phyloP scores from a whole-genome alignment of 164 flowering plant species.

The Magnolia changhungtana region DNA sequence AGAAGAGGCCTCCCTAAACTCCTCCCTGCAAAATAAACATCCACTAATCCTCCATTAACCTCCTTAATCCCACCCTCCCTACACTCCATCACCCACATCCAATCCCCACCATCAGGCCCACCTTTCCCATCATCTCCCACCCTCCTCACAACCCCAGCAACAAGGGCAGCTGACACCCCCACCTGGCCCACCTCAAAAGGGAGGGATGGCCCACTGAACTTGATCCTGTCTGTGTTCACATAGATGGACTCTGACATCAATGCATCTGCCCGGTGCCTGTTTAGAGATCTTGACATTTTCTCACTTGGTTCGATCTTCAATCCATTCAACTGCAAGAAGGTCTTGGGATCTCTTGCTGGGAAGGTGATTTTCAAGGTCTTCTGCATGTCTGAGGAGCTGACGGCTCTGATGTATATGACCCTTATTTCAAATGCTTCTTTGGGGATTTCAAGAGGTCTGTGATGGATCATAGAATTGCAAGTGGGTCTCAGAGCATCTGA shows the following conservation, averaged over 20 bases:
- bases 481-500: constrained; percentile 11
- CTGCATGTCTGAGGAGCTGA: constrained; percentile 21
- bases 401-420: constrained; percentile 24
- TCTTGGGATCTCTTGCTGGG: constrained; percentile 23
- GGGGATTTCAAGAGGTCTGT: constrained; percentile 10
- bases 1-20: constrained; percentile 23
- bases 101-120: constrained; percentile 3
- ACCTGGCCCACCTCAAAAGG: constrained; percentile 21
- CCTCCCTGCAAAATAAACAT: constrained; percentile 31
- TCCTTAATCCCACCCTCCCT: constrained; percentile 12
- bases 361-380: constrained; percentile 20
- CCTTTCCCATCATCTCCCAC: constrained; percentile 2
- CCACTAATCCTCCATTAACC: constrained; percentile 17
- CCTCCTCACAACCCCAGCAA: constrained; percentile 22
- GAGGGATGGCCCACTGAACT: constrained; percentile 22
- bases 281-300: constrained; percentile 20
- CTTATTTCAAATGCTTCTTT: constrained; percentile 18
- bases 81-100: constrained; percentile 22
- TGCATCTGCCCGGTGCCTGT: constrained; percentile 25
- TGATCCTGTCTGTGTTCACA: constrained; percentile 28
- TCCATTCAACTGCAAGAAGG: constrained; percentile 22
- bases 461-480: constrained; percentile 6
- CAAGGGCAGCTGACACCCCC: constrained; percentile 15
- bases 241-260: constrained; percentile 21
- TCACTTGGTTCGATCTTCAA: constrained; percentile 17